Conservation (phyloP, 345 rosid species). For the Gossypium anomalum region DNA sequence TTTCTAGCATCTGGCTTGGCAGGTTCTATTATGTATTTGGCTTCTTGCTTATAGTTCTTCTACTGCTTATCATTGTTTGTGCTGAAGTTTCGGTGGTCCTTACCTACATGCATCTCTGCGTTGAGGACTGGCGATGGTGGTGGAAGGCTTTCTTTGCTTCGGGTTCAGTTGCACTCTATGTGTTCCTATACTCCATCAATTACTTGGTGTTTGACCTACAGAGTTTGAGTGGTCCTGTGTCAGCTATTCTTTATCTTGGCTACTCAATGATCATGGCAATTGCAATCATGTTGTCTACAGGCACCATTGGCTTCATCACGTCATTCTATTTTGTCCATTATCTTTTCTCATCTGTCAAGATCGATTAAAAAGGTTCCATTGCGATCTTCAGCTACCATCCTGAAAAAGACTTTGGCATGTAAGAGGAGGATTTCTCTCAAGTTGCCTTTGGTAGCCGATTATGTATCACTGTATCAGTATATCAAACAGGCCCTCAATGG, state of each 20-base stretch:
- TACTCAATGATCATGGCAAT: constrained; percentile 72
- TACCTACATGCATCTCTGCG: constrained; percentile 81
- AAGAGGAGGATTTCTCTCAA: constrained; percentile 4
- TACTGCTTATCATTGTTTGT: constrained; percentile 60
- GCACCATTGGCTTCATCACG: constrained; percentile 70
- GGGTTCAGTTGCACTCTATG: constrained; percentile 72
- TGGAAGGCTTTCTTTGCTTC: constrained; percentile 89
- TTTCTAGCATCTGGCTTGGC: constrained; percentile 88
- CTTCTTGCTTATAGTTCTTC: constrained; percentile 62
- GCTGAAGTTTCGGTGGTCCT: constrained; percentile 82
- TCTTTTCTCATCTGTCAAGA: constrained; percentile 80
- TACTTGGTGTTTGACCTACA: constrained; percentile 76
- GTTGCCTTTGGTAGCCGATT: constrained; percentile 14
- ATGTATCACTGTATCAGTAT: constrained; percentile 9
- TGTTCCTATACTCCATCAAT: constrained; percentile 69
- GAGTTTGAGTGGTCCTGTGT: constrained; percentile 83
- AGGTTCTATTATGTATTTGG: constrained; percentile 78
- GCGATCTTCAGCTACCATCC: background rate
- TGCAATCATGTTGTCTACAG: constrained; percentile 79
- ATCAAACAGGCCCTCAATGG: background rate
- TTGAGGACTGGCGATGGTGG: constrained; percentile 93
- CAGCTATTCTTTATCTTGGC: constrained; percentile 71
- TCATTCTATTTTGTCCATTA: constrained; percentile 80
- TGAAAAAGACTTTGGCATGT: constrained; percentile 18
- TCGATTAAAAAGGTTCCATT: constrained; percentile 37